Conservation (phyloP, 352 stramenopile species). For the Phytophthora ramorum region DNA sequence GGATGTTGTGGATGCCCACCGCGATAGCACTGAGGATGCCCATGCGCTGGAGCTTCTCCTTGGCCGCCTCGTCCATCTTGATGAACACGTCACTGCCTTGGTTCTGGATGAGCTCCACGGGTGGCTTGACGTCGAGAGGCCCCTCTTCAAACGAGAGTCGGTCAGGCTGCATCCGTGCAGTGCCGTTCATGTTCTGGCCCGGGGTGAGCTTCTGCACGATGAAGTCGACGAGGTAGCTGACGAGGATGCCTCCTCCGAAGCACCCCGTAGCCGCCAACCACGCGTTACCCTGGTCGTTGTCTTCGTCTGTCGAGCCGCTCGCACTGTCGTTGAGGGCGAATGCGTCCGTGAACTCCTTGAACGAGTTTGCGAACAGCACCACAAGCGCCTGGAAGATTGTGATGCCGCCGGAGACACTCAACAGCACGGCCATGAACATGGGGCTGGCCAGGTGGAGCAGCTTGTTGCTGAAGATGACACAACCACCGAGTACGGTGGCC, state of each 20-base stretch:
- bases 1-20: slow-evolving; percentile 97
- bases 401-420: slow-evolving; percentile 76
- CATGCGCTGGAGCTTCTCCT: slow-evolving; percentile 79
- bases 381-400: slow-evolving; percentile 84
- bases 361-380: slow-evolving; percentile 63
- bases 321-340: slow-evolving; percentile 35
- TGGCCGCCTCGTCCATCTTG: slow-evolving; percentile 55
- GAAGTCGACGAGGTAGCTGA: slow-evolving; percentile 61
- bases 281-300: slow-evolving; percentile 42
- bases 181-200: slow-evolving; percentile 46
- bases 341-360: slow-evolving; percentile 48
- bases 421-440: slow-evolving; percentile 59
- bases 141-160: slow-evolving; percentile 46
- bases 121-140: slow-evolving; percentile 40
- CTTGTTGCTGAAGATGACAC: slow-evolving; percentile 76
- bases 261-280: slow-evolving; percentile 85
- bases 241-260: slow-evolving; percentile 86
- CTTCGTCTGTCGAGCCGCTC: slow-evolving; percentile 11
- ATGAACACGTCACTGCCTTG: slow-evolving; percentile 50
- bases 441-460: slow-evolving; percentile 69
- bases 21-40: slow-evolving; percentile 93
- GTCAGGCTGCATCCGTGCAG: slow-evolving; percentile 39
- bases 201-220: slow-evolving; percentile 55
- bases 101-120: slow-evolving; percentile 63
- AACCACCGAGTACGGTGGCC: slow-evolving; percentile 66